Conservation (phyloP, 176 grass and related monocot species). For the Saccharum officinarum region DNA sequence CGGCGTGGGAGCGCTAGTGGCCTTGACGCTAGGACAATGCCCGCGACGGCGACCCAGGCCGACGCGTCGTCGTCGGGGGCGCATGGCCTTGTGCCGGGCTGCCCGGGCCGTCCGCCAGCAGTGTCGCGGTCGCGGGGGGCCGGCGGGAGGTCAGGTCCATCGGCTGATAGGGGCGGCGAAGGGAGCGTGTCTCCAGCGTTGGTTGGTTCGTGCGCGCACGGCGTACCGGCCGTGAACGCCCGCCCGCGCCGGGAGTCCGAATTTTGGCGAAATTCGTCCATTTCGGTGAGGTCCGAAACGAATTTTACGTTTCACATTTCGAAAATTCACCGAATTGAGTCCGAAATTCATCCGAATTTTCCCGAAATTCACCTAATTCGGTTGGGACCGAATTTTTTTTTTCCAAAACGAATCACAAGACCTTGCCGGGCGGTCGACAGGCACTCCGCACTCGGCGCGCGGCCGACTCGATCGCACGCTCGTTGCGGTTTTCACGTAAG, state of each 20-base stretch:
- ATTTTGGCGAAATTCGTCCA: no score
- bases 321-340: no score
- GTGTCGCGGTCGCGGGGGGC: conserved; percentile 34
- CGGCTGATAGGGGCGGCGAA: background rate
- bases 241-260: no score
- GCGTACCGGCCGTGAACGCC: background rate
- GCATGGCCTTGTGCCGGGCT: conserved; percentile 36
- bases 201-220: background rate
- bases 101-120: conserved; percentile 37
- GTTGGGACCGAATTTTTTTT: no score
- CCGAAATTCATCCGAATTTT: no score
- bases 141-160: background rate
- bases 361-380: no score
- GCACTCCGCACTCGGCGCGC: background rate
- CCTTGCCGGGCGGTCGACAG: background rate
- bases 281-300: no score
- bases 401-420: no score
- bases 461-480: background rate
- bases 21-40: conserved; percentile 53
- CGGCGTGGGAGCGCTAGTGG: conserved; percentile 17
- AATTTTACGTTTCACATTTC: no score
- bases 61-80: conserved; percentile 41
- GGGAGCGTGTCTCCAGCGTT: conserved; percentile 2
- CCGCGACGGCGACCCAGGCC: conserved; percentile 26
- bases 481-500: conserved; percentile 4